Evolutionary conservation across 805 yeast genomes (phyloP).

Genomic region (Candida montana): DNA sequence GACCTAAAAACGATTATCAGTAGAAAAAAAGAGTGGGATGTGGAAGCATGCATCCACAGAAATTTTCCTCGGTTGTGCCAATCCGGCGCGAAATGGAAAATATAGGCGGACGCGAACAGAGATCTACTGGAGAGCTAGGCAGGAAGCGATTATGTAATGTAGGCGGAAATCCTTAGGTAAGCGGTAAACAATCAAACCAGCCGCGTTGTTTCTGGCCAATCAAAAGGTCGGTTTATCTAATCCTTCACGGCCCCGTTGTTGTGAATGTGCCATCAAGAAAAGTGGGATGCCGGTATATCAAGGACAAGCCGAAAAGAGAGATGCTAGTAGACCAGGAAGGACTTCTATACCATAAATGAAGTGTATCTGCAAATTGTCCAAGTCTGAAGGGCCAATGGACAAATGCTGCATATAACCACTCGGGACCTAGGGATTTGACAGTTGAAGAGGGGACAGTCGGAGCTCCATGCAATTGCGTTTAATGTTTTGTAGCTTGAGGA

Average conservation of each 20-base stretch:
- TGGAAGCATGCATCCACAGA: background rate
- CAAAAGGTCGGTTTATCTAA: background rate
- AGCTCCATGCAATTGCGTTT: too few species aligned
- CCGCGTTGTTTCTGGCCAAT: slow-evolving; percentile 1
- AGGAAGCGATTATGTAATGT: background rate
- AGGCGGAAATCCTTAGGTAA: background rate
- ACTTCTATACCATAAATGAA: too few species aligned
- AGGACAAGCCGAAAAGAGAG: too few species aligned
- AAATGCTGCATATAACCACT: too few species aligned
- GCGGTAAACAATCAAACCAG: background rate
- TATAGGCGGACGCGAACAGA: background rate
- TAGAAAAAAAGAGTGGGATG: background rate
- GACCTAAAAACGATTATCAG: background rate
- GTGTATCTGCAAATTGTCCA: too few species aligned
- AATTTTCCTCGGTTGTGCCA: background rate
- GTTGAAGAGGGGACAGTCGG: too few species aligned
- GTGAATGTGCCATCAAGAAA: too few species aligned
- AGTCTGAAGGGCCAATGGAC: too few species aligned
- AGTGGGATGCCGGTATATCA: too few species aligned
- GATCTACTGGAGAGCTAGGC: background rate
- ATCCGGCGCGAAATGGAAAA: slow-evolving; percentile 1
- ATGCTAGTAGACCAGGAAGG: too few species aligned
- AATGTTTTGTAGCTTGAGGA: too few species aligned
- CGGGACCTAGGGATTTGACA: too few species aligned
- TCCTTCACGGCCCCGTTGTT: slow-evolving; percentile 3